Conservation (phyloP, 2,329 filamentous ascomycete genomes). For the Lojkania enalia region DNA sequence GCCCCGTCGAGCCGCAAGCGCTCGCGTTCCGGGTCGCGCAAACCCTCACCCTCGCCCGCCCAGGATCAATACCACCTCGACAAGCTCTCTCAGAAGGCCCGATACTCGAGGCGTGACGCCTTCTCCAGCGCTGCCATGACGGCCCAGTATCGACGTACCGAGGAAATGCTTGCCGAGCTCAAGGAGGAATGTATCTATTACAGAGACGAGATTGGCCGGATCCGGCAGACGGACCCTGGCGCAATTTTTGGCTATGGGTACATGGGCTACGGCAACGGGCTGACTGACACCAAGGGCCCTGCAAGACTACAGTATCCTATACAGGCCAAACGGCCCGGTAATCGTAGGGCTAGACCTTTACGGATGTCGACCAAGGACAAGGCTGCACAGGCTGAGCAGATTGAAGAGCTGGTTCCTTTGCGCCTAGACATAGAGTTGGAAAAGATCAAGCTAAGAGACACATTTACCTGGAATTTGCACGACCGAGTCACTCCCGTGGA, state of each 20-base stretch:
- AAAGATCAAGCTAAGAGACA: conserved; percentile 92
- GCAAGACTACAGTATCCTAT: conserved; percentile 74
- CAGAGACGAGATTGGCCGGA: conserved; percentile 58
- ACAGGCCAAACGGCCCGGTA: conserved; percentile 75
- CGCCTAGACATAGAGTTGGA: conserved; percentile 93
- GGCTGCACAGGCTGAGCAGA: conserved; percentile 77
- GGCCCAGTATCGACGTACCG: conserved; percentile 53
- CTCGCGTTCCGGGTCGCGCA: conserved; percentile 62
- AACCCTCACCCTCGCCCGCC: conserved; percentile 46
- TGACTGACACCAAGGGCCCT: conserved; percentile 68
- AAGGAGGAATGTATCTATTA: conserved; percentile 33
- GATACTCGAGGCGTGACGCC: conserved; percentile 68
- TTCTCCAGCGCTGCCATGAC: conserved; percentile 59
- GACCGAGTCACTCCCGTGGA: conserved; percentile 81
- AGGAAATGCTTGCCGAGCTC: conserved; percentile 67
- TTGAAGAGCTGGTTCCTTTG: conserved; percentile 89
- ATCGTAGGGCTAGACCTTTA: conserved; percentile 71
- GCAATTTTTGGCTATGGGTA: conserved; percentile 73
- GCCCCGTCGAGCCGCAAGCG: conserved; percentile 58
- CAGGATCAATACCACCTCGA: conserved; percentile 61
- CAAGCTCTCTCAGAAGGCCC: too few relatives aligned
- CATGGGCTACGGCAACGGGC: conserved; percentile 83
- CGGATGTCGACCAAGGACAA: conserved; percentile 79
- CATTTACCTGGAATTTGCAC: conserved; percentile 97
- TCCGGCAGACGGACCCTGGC: conserved; percentile 59